Evolutionary conservation across 78 protist genomes (phyloP).

Genomic region (Dictyostelium discoideum): DNA sequence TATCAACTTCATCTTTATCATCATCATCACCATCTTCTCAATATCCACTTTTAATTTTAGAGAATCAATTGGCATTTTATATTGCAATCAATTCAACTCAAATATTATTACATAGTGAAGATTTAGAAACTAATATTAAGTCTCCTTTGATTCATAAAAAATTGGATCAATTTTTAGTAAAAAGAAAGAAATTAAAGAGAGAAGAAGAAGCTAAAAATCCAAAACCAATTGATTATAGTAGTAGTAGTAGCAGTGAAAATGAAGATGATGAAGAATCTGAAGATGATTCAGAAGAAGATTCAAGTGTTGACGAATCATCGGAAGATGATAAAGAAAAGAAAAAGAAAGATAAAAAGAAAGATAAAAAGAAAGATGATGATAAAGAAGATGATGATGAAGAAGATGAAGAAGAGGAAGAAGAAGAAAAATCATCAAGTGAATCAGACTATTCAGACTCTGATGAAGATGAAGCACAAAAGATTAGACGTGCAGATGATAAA

Average conservation of each 20-base stretch:
- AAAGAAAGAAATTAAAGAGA: neutral
- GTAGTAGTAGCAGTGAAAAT: neutral
- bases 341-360: neutral
- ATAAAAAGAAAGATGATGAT: neutral
- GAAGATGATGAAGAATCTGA: conserved; percentile 1
- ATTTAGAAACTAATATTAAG: neutral
- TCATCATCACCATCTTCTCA: neutral
- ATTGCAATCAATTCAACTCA: neutral
- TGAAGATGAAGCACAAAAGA: neutral
- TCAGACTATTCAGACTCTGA: neutral
- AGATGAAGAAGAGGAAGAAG: neutral
- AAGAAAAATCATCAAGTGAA: neutral
- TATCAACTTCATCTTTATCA: neutral
- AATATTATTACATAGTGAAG: neutral
- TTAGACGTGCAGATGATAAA: neutral
- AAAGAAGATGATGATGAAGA: no score
- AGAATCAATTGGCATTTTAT: conserved; percentile 44
- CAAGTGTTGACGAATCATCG: neutral
- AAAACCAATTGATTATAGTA: neutral
- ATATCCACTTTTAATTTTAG: conserved; percentile 23
- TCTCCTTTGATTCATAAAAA: neutral
- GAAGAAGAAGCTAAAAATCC: neutral
- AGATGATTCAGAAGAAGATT: neutral
- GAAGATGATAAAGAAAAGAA: neutral
- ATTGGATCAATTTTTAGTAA: neutral